These are phyloP conservation scores for Meripilus lineatus DNA, from an alignment of 1,284 basidiomycete species.

Conservation along the genomic window DNA sequence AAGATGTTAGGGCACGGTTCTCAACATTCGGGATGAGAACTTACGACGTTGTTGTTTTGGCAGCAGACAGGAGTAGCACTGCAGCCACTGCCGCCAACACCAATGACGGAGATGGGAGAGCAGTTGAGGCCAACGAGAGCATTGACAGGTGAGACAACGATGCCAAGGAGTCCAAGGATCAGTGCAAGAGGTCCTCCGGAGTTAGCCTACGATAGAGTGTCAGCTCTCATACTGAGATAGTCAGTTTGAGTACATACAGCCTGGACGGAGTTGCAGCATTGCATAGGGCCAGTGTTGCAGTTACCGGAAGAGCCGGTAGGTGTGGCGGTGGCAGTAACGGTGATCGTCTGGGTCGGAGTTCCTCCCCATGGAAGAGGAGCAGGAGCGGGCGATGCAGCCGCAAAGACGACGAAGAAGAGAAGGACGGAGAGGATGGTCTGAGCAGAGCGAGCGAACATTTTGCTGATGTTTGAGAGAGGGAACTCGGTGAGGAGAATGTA, in stretches of 20 bases:
- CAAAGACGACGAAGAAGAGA: conserved; percentile 6
- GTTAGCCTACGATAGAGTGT: not conserved
- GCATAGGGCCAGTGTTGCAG: conserved; percentile 8
- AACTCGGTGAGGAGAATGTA: too few species aligned
- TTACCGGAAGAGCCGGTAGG: conserved; percentile 1
- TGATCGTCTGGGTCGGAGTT: conserved; percentile 5
- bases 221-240: not conserved
- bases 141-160: conserved; percentile 13
- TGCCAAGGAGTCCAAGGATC: conserved; percentile 7
- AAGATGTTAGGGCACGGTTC: too few species aligned
- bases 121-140: conserved; percentile 14
- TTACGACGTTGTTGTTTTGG: conserved; percentile 5
- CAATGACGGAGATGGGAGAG: conserved; percentile 15
- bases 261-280: conserved; percentile 8
- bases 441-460: not conserved
- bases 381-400: conserved; percentile 2
- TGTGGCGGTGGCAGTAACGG: conserved; percentile 2
- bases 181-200: not conserved
- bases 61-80: conserved; percentile 4
- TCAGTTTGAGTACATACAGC: conserved; percentile 2
- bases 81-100: conserved; percentile 9
- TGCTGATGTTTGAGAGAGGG: not conserved
- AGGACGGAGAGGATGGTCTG: conserved; percentile 1
- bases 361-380: too few species aligned
- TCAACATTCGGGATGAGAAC: too few species aligned